Evolutionary conservation across 2,329 filamentous ascomycete genomes (phyloP).

Genomic region (Orbilia javanica): DNA sequence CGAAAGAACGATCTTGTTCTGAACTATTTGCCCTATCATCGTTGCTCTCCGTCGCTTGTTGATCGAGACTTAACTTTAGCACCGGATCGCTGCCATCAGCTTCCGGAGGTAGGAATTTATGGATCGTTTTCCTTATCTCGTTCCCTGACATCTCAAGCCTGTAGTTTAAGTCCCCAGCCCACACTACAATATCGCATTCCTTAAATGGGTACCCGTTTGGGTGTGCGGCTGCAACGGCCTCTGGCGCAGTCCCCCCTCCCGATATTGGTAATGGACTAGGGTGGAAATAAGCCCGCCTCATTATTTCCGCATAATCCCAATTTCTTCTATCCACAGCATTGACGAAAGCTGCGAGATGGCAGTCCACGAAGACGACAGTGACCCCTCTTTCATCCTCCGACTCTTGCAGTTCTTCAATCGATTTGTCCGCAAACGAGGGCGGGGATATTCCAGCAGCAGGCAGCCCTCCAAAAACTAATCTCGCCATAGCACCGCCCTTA

Average conservation of each 20-base stretch:
- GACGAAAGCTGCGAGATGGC: slow-evolving; percentile 87
- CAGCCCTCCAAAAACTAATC: slow-evolving; percentile 78
- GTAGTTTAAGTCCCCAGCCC: slow-evolving; percentile 97
- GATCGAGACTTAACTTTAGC: slow-evolving; percentile 10
- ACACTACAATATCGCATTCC: slow-evolving; percentile 93
- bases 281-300: slow-evolving; percentile 78
- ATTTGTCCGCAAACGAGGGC: slow-evolving; percentile 31
- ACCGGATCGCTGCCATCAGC: slow-evolving; percentile 43
- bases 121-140: slow-evolving; percentile 84
- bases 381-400: slow-evolving; percentile 75
- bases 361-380: slow-evolving; percentile 85
- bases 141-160: slow-evolving; percentile 88
- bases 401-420: slow-evolving; percentile 19
- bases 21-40: slow-evolving; percentile 77
- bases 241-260: slow-evolving; percentile 37
- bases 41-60: slow-evolving; percentile 71
- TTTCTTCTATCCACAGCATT: slow-evolving; percentile 86
- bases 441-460: slow-evolving; percentile 53
- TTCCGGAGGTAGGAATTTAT: slow-evolving; percentile 57
- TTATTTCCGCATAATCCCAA: slow-evolving; percentile 88
- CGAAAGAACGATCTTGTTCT: slow-evolving; percentile 58
- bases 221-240: slow-evolving; percentile 29
- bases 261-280: slow-evolving; percentile 40
- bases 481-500: slow-evolving; percentile 87
- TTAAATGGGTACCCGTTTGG: slow-evolving; percentile 66